A percentile compares a stretch with the other conserved stretches of the same genome.
These are phyloP conservation scores for Tinospora cordifolia DNA, from an alignment of 164 flowering plant species.

Conservation along the genomic window DNA sequence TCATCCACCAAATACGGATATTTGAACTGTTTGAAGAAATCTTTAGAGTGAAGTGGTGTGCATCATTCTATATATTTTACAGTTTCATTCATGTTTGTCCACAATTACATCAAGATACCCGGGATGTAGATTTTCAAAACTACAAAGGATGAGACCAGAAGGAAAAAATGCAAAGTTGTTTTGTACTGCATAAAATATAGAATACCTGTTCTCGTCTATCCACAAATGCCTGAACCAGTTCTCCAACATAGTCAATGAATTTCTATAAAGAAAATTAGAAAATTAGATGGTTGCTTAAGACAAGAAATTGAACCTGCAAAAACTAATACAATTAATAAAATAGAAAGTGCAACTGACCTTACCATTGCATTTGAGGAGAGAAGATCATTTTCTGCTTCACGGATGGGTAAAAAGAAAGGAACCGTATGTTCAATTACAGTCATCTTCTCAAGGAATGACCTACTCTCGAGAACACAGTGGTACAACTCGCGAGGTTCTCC, in stretches of 20 bases:
- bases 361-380: slow-evolving; percentile 93
- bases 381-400: slow-evolving; percentile 85
- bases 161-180: not conserved
- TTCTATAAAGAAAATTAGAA: slow-evolving; percentile 35
- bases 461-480: slow-evolving; percentile 94
- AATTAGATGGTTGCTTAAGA: not conserved
- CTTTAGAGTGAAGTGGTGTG: not conserved
- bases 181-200: not conserved
- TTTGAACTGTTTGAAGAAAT: not conserved
- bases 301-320: not conserved
- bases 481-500: slow-evolving; percentile 85
- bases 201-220: slow-evolving; percentile 97
- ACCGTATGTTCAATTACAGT: slow-evolving; percentile 89
- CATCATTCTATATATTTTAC: not conserved
- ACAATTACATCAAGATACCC: not conserved
- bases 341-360: slow-evolving; percentile 22
- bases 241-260: slow-evolving; percentile 91
- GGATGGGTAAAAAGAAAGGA: slow-evolving; percentile 88
- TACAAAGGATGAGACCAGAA: not conserved
- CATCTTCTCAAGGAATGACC: slow-evolving; percentile 97
- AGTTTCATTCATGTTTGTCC: not conserved
- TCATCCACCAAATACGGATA: not conserved
- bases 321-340: not conserved
- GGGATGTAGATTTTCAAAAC: not conserved
- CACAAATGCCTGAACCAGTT: slow-evolving; percentile 84